Evolutionary conservation across 805 yeast species (phyloP), one percentile per base, ranked within the genome.

Genomic region (Yarrowia sp.): DNA sequence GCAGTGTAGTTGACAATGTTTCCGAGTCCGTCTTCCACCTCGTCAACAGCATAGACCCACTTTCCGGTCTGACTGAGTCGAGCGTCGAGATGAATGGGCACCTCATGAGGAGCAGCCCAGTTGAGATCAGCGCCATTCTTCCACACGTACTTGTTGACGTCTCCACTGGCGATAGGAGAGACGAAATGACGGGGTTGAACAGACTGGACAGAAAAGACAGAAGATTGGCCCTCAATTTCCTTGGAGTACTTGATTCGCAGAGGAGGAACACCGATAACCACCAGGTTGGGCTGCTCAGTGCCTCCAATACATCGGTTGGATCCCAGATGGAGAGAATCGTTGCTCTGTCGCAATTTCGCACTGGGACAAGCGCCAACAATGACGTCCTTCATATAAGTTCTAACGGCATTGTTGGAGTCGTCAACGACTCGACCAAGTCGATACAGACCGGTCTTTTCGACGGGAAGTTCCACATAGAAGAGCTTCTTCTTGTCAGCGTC

Each of bases 201-300:
- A 52, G 82, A 79, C 55, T 83, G 83, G 67, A 84, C 84, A 41
- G 77, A 76, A 55, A 79, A 74, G 42, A 73, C 74, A 14, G 78
- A 77, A 70, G 86, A 86, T 55, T 82, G 83, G 2, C 74, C 76
- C 22, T 69, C 70, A 19, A 75, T 70, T 11, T 75, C 68, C 10
- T 75, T 71, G 45, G 79, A 79, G 74, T 88, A 89, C 50, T 81
- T 80, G 43, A 90, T 78, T 26, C 84, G 84, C 69, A 90, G 77
- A 0, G 99, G 98, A 0, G 94, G 88, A 1, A 92, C 90, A 67
- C 98, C 98, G 19, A 81, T 78, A 0, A 88, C 84, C 1, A 83
- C 80, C 41, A 94, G 82, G 14, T 78, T 78, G 0, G 88, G 78
- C 26, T 83, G 78, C 72, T 87, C 90, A 3, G 76, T 64, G 16